phyloP scores from a whole-genome alignment of 768 basidiomycete species.

The Lentinula sp. region DNA sequence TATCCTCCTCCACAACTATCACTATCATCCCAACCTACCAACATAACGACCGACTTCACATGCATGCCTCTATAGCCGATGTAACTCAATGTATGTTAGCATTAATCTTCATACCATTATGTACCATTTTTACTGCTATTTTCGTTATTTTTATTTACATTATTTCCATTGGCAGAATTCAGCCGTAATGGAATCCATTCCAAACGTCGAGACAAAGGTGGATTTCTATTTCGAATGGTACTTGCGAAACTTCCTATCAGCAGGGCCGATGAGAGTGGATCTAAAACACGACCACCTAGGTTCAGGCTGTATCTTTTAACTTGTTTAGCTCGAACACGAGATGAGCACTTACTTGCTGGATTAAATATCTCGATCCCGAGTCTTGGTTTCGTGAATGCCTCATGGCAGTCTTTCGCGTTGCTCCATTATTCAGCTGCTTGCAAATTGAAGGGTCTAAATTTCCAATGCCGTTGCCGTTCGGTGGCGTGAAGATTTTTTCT shows the following conservation, averaged over 20 bases:
- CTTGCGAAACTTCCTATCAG: neutral
- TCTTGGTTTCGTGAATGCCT: neutral
- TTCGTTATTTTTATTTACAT: neutral
- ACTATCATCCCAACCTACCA: neutral
- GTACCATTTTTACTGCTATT: neutral
- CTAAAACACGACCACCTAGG: neutral
- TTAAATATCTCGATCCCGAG: neutral
- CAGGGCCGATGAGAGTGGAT: constrained; percentile 1
- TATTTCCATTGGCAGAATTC: neutral
- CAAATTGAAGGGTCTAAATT: too few relatives aligned
- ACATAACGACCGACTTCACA: neutral
- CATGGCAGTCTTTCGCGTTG: neutral
- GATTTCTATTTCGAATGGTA: neutral
- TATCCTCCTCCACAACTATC: neutral
- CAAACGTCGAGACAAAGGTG: neutral
- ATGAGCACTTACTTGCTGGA: neutral
- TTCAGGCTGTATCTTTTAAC: neutral
- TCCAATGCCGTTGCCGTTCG: too few relatives aligned
- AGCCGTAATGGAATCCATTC: neutral
- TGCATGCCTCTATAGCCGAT: neutral
- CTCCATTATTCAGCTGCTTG: too few relatives aligned
- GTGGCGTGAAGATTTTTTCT: too few relatives aligned
- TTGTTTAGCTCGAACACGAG: neutral
- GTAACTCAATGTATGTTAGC: neutral
- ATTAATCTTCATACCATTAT: neutral